These are phyloP conservation scores for Geranium rotundifolium DNA, from an alignment of 345 rosid genomes.

Conservation along the genomic window DNA sequence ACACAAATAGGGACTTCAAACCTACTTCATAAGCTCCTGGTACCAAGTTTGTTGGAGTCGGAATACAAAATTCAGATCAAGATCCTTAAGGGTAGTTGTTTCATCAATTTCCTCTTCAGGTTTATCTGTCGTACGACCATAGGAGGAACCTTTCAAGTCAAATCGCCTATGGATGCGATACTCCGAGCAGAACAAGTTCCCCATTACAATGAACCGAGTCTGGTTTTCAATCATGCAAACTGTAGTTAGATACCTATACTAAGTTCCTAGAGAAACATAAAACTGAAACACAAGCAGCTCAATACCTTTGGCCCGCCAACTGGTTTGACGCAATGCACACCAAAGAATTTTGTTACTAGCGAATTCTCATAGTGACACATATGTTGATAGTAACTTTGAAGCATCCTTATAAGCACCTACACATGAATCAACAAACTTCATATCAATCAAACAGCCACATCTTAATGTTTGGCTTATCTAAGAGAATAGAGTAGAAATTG, in stretches of 20 bases:
- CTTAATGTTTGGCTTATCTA: background rate
- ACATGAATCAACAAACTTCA: slow-evolving; percentile 10
- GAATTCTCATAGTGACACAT: slow-evolving; percentile 64
- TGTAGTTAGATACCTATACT: slow-evolving; percentile 9
- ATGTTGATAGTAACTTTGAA: slow-evolving; percentile 71
- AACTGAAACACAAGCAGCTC: background rate
- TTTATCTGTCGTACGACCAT: slow-evolving; percentile 83
- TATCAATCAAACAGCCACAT: background rate
- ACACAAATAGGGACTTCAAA: slow-evolving; percentile 2
- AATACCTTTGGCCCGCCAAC: slow-evolving; percentile 88
- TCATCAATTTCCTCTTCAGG: slow-evolving; percentile 88
- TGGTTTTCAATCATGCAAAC: slow-evolving; percentile 22
- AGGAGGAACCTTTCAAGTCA: slow-evolving; percentile 96
- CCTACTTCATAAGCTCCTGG: slow-evolving; percentile 78
- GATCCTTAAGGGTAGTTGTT: slow-evolving; percentile 88
- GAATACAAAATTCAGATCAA: slow-evolving; percentile 81
- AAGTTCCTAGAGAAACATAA: slow-evolving; percentile 4
- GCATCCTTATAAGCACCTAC: slow-evolving; percentile 93
- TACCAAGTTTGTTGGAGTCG: slow-evolving; percentile 79
- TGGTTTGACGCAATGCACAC: slow-evolving; percentile 94
- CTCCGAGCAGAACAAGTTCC: slow-evolving; percentile 90
- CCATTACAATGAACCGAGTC: slow-evolving; percentile 97
- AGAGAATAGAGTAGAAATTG: slow-evolving; percentile 11
- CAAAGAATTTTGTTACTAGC: slow-evolving; percentile 81
- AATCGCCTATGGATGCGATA: slow-evolving; percentile 87